phyloP scores from a whole-genome alignment of 768 basidiomycete genomes.

The Dioszegia crocea region DNA sequence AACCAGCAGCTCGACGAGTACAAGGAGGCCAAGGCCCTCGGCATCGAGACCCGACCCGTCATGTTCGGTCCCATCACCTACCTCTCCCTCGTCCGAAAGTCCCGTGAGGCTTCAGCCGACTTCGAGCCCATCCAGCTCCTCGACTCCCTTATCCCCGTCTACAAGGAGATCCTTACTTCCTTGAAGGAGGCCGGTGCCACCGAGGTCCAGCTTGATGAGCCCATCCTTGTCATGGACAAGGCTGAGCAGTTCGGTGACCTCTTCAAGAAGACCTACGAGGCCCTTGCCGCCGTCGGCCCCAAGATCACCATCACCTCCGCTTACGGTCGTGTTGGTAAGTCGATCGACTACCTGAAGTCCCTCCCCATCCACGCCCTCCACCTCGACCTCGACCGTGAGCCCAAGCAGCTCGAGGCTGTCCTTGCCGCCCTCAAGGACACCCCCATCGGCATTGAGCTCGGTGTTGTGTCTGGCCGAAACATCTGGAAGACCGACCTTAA shows the following conservation, averaged over 20 bases:
- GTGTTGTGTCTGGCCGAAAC: conserved; percentile 95
- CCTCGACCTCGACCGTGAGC: conserved; percentile 92
- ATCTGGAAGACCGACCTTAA: conserved; percentile 98
- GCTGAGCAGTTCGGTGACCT: conserved; percentile 72
- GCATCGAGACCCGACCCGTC: conserved; percentile 88
- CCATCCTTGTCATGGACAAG: conserved; percentile 85
- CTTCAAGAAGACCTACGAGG: conserved; percentile 73
- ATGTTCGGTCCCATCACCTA: conserved; percentile 92
- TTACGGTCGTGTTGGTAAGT: conserved; percentile 92
- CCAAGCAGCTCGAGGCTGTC: conserved; percentile 78
- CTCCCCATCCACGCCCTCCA: conserved; percentile 91
- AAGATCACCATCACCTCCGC: conserved; percentile 93
- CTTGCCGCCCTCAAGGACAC: conserved; percentile 79
- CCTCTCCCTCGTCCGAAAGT: conserved; percentile 85
- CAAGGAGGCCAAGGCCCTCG: conserved; percentile 86
- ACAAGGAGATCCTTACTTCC: conserved; percentile 80
- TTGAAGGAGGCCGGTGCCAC: conserved; percentile 90
- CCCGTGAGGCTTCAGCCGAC: conserved; percentile 71
- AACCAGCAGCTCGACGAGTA: conserved; percentile 94
- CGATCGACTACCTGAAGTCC: conserved; percentile 80
- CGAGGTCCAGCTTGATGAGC: conserved; percentile 96
- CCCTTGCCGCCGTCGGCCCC: conserved; percentile 75
- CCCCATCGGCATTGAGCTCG: conserved; percentile 76
- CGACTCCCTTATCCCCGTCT: conserved; percentile 81
- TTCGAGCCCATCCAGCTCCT: conserved; percentile 92